These are phyloP conservation scores for Taphrina flavorubra DNA, from an alignment of 1,139 yeast genomes.

Conservation along the genomic window DNA sequence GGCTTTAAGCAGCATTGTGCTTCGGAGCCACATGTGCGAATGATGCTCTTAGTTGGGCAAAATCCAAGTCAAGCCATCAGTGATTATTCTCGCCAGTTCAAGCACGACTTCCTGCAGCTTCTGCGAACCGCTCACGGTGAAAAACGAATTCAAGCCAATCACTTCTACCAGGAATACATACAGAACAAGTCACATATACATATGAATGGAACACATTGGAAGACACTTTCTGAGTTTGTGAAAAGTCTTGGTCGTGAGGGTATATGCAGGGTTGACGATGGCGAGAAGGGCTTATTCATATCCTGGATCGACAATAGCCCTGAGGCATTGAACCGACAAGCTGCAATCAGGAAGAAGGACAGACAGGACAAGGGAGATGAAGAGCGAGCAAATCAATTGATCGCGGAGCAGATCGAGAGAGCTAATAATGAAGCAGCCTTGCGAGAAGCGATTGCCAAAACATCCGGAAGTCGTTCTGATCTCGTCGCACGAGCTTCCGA, in stretches of 20 bases:
- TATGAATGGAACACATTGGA: slow-evolving; percentile 87
- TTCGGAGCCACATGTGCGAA: slow-evolving; percentile 75
- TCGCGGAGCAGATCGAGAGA: slow-evolving; percentile 62
- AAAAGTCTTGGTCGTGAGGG: slow-evolving; percentile 66
- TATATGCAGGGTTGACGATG: slow-evolving; percentile 61
- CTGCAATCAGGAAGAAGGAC: slow-evolving; percentile 53
- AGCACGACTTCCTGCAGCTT: slow-evolving; percentile 67
- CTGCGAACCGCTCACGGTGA: slow-evolving; percentile 78
- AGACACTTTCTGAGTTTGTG: slow-evolving; percentile 72
- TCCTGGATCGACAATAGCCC: slow-evolving; percentile 63
- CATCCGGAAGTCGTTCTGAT: slow-evolving; percentile 4
- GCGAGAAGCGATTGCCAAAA: neutral
- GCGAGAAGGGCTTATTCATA: slow-evolving; percentile 57
- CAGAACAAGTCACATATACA: slow-evolving; percentile 82
- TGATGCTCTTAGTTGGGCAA: slow-evolving; percentile 56
- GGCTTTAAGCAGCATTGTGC: slow-evolving; percentile 88
- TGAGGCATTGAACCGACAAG: slow-evolving; percentile 55
- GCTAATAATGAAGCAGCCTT: slow-evolving; percentile 52
- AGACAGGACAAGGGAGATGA: slow-evolving; percentile 57
- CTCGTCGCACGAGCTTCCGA: slow-evolving; percentile 22
- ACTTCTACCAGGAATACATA: slow-evolving; percentile 83
- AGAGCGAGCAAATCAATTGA: slow-evolving; percentile 54
- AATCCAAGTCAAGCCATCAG: slow-evolving; percentile 60
- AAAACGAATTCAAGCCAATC: slow-evolving; percentile 76
- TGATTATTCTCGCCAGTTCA: slow-evolving; percentile 66